phyloP scores from a whole-genome alignment of 768 basidiomycete species.

The Boletus fagicola region DNA sequence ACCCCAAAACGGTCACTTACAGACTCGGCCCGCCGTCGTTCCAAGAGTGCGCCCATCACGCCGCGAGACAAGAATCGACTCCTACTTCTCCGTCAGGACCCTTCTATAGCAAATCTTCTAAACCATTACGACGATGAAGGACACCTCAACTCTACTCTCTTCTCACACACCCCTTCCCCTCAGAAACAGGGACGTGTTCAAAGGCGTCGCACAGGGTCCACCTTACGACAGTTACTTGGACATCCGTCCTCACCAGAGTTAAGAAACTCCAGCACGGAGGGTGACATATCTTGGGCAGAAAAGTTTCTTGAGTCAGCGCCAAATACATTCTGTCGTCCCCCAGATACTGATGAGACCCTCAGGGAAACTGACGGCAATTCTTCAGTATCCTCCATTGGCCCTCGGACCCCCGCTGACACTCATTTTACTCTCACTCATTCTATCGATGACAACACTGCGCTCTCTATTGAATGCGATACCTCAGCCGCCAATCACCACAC shows the following conservation, averaged over 20 bases:
- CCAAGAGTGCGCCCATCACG: constrained; percentile 38
- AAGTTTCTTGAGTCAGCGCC: constrained; percentile 58
- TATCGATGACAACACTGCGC: constrained; percentile 35
- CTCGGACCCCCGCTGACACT: constrained; percentile 49
- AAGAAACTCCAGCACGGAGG: constrained; percentile 47
- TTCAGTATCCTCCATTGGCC: constrained; percentile 49
- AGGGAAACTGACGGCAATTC: constrained; percentile 47
- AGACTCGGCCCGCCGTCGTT: constrained; percentile 29
- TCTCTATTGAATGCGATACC: constrained; percentile 47
- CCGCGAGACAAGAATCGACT: constrained; percentile 53
- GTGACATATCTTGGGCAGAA: constrained; percentile 87
- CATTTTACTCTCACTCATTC: constrained; percentile 43
- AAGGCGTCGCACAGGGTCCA: constrained; percentile 63
- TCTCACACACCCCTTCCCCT: constrained; percentile 55
- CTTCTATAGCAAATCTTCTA: constrained; percentile 73
- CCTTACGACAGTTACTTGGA: constrained; percentile 70
- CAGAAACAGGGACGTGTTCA: constrained; percentile 46
- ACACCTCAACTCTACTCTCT: constrained; percentile 55
- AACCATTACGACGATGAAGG: constrained; percentile 75
- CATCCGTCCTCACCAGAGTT: constrained; percentile 37
- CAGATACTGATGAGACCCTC: constrained; percentile 11
- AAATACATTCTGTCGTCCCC: neutral
- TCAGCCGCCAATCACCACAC: constrained; percentile 36
- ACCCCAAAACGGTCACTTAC: constrained; percentile 30
- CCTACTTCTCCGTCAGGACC: constrained; percentile 64